These are phyloP conservation scores for Coccomyxa sp. DNA, from an alignment of 139 green algal genomes.

Conservation along the genomic window DNA sequence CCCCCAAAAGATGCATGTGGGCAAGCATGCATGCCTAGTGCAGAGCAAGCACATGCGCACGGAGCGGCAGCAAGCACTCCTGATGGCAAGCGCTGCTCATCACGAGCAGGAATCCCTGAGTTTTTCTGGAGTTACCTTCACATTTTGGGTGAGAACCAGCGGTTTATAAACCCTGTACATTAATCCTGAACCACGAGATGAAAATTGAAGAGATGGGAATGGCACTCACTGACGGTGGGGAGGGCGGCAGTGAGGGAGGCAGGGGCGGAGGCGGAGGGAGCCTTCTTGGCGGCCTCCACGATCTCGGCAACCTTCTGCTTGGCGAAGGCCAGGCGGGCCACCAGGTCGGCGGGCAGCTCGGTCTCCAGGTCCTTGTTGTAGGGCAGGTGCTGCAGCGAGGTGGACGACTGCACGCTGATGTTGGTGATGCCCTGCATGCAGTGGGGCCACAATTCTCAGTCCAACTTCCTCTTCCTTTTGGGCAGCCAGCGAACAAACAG, in stretches of 20 bases:
- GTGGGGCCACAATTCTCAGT: no score
- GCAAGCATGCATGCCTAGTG: no score
- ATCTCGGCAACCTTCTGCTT: slow-evolving; percentile 69
- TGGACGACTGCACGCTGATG: slow-evolving; percentile 50
- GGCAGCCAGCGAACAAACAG: neutral
- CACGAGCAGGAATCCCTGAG: no score
- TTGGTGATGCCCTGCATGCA: slow-evolving; percentile 17
- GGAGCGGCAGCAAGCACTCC: no score
- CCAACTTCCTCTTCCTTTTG: no score
- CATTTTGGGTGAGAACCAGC: no score
- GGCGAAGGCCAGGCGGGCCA: slow-evolving; percentile 66
- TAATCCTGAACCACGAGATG: no score
- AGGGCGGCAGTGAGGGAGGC: slow-evolving; percentile 8
- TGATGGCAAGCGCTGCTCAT: no score
- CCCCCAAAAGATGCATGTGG: neutral
- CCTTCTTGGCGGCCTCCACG: slow-evolving; percentile 5
- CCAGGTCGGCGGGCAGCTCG: slow-evolving; percentile 17
- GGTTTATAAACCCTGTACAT: no score
- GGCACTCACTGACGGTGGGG: slow-evolving; percentile 14
- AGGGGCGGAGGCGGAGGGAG: neutral
- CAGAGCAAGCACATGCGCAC: no score
- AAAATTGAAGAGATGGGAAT: no score
- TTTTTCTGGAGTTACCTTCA: no score
- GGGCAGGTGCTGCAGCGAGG: slow-evolving; percentile 79
- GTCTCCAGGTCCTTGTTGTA: slow-evolving; percentile 56